Percentiles rank a stretch among this genome's conserved stretches.
Conservation (phyloP, 176 grass and related monocot genomes). For the Dactylis glomerata region DNA sequence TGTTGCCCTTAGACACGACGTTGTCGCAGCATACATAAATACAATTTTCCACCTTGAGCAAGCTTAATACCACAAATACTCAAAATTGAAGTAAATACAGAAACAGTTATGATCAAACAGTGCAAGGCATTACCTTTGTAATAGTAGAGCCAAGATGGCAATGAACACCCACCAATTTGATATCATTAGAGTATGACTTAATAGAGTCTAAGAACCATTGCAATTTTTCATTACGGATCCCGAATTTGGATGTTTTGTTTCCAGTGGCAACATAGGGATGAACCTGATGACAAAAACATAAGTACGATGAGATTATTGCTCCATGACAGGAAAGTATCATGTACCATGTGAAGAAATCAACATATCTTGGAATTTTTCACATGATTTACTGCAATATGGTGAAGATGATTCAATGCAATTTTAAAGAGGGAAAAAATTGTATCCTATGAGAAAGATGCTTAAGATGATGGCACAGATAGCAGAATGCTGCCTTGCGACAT, state of each 20-base stretch:
- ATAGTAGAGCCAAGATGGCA: slow-evolving; percentile 98
- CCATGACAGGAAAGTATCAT: neutral
- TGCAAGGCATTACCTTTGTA: slow-evolving; percentile 64
- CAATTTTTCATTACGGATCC: slow-evolving; percentile 95
- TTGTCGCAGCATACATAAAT: neutral
- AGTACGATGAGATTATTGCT: neutral
- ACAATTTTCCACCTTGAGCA: neutral
- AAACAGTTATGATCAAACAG: neutral
- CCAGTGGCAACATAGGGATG: slow-evolving; percentile 99
- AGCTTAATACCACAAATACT: neutral
- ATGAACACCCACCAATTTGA: slow-evolving; percentile 90
- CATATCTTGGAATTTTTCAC: neutral
- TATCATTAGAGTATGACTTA: slow-evolving; percentile 72
- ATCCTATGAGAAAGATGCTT: neutral
- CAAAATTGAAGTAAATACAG: neutral
- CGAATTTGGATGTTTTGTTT: slow-evolving; percentile 97
- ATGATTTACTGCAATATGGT: neutral
- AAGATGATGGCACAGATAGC: neutral
- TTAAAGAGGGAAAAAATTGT: neutral
- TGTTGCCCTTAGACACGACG: neutral
- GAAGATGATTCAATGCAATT: neutral
- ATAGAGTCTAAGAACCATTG: slow-evolving; percentile 96
- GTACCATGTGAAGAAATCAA: neutral
- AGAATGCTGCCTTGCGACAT: neutral
- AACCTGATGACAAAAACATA: slow-evolving; percentile 47